phyloP scores from a whole-genome alignment of 2,329 filamentous ascomycete genomes.

The Aspergillus ochraceoroseus region DNA sequence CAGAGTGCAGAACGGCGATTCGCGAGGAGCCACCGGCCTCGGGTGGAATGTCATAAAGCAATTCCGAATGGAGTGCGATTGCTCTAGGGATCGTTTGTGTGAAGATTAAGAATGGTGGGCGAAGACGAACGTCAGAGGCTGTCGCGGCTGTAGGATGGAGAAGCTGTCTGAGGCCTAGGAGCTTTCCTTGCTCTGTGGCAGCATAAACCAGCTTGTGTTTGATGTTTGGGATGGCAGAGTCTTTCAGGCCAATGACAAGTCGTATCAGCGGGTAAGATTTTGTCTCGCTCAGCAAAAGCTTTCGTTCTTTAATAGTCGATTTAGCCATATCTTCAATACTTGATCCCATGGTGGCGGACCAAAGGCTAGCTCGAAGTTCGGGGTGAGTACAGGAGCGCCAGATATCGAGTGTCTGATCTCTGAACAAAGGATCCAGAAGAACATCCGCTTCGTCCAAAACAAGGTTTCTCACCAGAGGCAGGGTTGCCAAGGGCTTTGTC shows the following conservation, averaged over 20 bases:
- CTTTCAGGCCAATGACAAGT: slow-evolving; percentile 91
- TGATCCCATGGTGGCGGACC: slow-evolving; percentile 96
- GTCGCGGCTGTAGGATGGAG: slow-evolving; percentile 65
- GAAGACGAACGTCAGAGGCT: slow-evolving; percentile 51
- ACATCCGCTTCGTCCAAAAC: slow-evolving; percentile 94
- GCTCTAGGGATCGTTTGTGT: slow-evolving; percentile 93
- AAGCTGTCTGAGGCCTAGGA: slow-evolving; percentile 83
- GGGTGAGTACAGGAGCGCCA: slow-evolving; percentile 73
- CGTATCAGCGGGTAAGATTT: slow-evolving; percentile 58
- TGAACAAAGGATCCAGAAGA: slow-evolving; percentile 83
- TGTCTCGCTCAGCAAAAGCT: slow-evolving; percentile 21
- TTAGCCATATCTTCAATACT: slow-evolving; percentile 76
- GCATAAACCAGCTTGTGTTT: slow-evolving; percentile 84
- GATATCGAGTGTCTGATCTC: slow-evolving; percentile 77
- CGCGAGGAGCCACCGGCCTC: slow-evolving; percentile 78
- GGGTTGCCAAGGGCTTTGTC: slow-evolving; percentile 44
- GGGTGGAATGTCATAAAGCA: slow-evolving; percentile 88
- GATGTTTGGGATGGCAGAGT: slow-evolving; percentile 90
- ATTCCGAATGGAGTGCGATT: slow-evolving; percentile 77
- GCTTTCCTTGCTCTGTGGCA: slow-evolving; percentile 87
- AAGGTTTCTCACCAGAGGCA: slow-evolving; percentile 67
- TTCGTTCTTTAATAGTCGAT: slow-evolving; percentile 59
- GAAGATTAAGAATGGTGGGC: slow-evolving; percentile 90
- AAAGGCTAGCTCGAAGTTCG: slow-evolving; percentile 70
- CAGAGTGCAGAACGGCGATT: slow-evolving; percentile 85